Evolutionary conservation across 1,284 basidiomycete species (phyloP).

Genomic region (Puccinia coronata): DNA sequence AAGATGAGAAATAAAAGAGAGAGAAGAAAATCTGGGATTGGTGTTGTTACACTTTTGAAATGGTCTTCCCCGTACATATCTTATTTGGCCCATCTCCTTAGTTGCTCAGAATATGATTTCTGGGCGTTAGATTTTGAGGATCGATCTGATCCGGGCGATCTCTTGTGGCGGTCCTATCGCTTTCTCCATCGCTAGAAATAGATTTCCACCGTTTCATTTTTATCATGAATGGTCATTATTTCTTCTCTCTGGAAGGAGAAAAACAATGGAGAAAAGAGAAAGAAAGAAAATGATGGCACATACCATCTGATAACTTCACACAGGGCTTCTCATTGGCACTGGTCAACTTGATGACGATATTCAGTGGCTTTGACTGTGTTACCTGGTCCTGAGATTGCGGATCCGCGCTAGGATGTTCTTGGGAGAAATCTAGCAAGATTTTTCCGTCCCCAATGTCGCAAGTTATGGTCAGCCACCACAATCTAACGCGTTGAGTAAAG

Average conservation of each 20-base stretch:
- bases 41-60: no score
- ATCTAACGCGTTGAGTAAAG: no score
- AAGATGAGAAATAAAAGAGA: no score
- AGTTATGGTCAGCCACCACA: no score
- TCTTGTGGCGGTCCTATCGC: slow-evolving; percentile 24
- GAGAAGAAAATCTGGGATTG: no score
- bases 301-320: slow-evolving; percentile 83
- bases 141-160: slow-evolving; percentile 13
- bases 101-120: no score
- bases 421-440: slow-evolving; percentile 16
- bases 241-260: not conserved
- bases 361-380: slow-evolving; percentile 28
- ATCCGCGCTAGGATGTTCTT: not conserved
- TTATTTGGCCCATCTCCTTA: no score
- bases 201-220: no score
- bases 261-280: no score
- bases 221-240: not conserved
- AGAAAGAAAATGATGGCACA: not conserved
- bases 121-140: slow-evolving; percentile 8
- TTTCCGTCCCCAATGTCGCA: no score
- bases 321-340: slow-evolving; percentile 73
- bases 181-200: slow-evolving; percentile 21
- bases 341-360: slow-evolving; percentile 73
- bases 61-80: no score
- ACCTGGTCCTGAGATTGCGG: not conserved